phyloP scores from a whole-genome alignment of 441 rosid genomes.

The Jatropha multifida region DNA sequence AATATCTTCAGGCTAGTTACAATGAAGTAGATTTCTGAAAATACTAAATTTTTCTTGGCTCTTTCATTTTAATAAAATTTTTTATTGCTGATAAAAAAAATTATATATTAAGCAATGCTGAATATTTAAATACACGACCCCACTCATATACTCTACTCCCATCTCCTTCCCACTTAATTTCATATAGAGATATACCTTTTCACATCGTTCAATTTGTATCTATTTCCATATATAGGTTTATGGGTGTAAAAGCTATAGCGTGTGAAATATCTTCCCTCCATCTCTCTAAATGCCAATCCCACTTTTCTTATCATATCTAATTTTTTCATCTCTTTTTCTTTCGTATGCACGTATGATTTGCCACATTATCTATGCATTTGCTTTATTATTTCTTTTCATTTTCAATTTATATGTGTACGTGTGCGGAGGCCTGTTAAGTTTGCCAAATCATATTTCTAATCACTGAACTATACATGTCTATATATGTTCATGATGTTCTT shows the following conservation, averaged over 20 bases:
- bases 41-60: too few species aligned
- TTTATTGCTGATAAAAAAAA: too few species aligned
- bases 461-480: neutral
- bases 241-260: neutral
- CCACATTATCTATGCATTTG: neutral
- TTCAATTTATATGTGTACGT: too few species aligned
- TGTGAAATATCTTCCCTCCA: neutral
- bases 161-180: neutral
- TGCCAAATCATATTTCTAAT: neutral
- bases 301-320: neutral
- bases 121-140: neutral
- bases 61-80: too few species aligned
- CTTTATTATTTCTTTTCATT: neutral
- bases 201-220: neutral
- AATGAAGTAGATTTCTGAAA: too few species aligned
- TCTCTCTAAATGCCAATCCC: conserved; percentile 13
- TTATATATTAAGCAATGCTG: neutral
- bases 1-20: too few species aligned
- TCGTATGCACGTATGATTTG: neutral
- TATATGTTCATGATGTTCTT: neutral
- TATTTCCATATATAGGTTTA: conserved; percentile 9
- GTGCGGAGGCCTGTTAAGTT: neutral
- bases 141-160: neutral
- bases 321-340: neutral
- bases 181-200: neutral